phyloP scores from a whole-genome alignment of 495 filamentous ascomycete species.

The Parachaetomium inaequale region DNA sequence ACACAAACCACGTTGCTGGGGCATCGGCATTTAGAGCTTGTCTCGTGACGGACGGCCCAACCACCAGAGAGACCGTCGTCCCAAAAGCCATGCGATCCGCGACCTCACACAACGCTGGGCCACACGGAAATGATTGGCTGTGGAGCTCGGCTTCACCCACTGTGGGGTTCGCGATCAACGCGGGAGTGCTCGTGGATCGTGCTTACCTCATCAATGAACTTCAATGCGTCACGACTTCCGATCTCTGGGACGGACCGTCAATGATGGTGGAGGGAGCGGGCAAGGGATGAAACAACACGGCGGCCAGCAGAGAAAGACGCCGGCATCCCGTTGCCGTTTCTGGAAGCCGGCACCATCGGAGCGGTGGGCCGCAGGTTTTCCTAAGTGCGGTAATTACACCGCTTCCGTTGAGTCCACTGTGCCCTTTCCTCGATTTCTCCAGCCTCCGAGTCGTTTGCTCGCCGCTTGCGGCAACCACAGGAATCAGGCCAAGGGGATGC shows the following conservation, averaged over 20 bases:
- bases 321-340: neutral
- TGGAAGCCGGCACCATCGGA: neutral
- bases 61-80: neutral
- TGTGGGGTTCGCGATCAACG: neutral
- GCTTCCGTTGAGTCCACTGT: neutral
- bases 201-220: conserved; percentile 4
- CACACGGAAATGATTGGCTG: neutral
- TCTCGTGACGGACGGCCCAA: no score
- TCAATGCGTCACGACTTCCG: no score
- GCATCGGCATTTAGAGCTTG: no score
- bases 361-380: neutral
- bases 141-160: neutral
- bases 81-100: neutral
- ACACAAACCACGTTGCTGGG: neutral
- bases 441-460: neutral
- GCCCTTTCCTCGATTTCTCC: neutral
- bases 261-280: no score
- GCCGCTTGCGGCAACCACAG: neutral
- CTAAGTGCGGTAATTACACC: neutral
- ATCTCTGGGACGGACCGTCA: no score
- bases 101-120: neutral
- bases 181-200: neutral
- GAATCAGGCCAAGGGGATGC: neutral
- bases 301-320: neutral
- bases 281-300: neutral